phyloP scores from a whole-genome alignment of 2,329 filamentous ascomycete species.

The Ambrosiella xylebori region DNA sequence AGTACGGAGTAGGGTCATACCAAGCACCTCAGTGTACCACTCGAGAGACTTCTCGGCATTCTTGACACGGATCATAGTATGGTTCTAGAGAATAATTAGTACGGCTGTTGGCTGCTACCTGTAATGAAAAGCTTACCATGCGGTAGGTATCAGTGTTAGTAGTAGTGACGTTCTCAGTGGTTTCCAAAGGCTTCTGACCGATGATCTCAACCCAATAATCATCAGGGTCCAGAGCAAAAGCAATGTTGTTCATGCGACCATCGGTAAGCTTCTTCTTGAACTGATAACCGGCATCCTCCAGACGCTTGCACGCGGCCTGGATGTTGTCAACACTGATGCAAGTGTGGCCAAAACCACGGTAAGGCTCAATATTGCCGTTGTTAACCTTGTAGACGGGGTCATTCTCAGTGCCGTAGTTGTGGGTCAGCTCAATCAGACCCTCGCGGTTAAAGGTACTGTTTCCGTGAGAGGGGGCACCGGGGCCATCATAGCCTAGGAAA shows the following conservation, averaged over 20 bases:
- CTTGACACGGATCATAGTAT: conserved; percentile 93
- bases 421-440: conserved; percentile 72
- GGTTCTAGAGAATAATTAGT: conserved; percentile 37
- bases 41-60: conserved; percentile 54
- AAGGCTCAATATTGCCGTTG: conserved; percentile 82
- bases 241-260: conserved; percentile 73
- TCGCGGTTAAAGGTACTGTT: conserved; percentile 64
- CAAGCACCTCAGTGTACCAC: conserved; percentile 73
- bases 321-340: conserved; percentile 72
- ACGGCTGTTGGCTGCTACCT: background rate
- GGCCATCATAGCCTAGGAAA: conserved; percentile 77
- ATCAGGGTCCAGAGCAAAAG: conserved; percentile 79
- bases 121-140: conserved; percentile 28
- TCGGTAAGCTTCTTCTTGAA: conserved; percentile 94
- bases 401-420: conserved; percentile 76
- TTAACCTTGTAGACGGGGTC: conserved; percentile 64
- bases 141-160: conserved; percentile 65
- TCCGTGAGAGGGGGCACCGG: conserved; percentile 55
- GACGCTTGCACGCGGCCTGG: conserved; percentile 72
- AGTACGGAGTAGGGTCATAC: conserved; percentile 68
- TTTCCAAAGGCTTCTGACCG: conserved; percentile 51
- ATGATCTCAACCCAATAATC: conserved; percentile 77
- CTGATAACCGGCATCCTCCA: conserved; percentile 77
- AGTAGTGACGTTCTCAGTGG: conserved; percentile 52
- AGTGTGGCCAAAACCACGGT: conserved; percentile 71